Conservation (phyloP, 2,329 filamentous ascomycete species). For the Daldinia eschscholtzii region DNA sequence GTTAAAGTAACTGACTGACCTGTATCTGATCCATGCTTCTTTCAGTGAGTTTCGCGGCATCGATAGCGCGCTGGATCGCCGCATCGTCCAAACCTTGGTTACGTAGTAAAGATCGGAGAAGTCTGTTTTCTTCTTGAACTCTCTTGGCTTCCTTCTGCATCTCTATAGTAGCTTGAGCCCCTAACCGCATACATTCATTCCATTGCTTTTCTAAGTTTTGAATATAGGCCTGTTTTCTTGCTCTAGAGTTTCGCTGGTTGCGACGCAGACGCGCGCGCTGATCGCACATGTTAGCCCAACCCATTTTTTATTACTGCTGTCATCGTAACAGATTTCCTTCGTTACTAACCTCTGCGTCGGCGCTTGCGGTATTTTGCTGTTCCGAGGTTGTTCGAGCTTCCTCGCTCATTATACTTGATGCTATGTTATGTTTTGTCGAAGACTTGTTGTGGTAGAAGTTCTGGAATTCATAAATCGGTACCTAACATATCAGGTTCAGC, state of each 20-base stretch:
- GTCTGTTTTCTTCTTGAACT: slow-evolving; percentile 19
- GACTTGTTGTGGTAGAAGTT: background rate
- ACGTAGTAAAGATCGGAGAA: slow-evolving; percentile 7
- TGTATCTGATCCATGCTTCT: background rate
- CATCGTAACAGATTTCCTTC: background rate
- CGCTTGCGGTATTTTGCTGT: background rate
- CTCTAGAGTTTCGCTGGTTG: slow-evolving; percentile 21
- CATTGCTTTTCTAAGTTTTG: slow-evolving; percentile 19
- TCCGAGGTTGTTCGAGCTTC: too few species aligned
- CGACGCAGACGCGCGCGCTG: slow-evolving; percentile 24
- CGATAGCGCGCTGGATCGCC: slow-evolving; percentile 12
- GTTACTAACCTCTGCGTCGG: background rate
- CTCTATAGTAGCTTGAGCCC: slow-evolving; percentile 14
- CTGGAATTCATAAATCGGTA: background rate
- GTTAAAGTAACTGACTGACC: background rate
- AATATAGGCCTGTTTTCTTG: slow-evolving; percentile 21
- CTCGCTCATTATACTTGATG: background rate
- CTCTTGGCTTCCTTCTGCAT: slow-evolving; percentile 20
- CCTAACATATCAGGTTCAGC: background rate
- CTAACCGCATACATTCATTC: slow-evolving; percentile 14
- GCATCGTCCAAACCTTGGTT: slow-evolving; percentile 12
- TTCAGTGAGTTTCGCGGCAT: slow-evolving; percentile 7
- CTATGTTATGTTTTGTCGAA: background rate
- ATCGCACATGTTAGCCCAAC: background rate
- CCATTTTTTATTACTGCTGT: background rate